A percentile compares a stretch with the other conserved stretches of the same genome.
Conservation (phyloP, 2,329 filamentous ascomycete species). For the Ophiostoma pallidulum region DNA sequence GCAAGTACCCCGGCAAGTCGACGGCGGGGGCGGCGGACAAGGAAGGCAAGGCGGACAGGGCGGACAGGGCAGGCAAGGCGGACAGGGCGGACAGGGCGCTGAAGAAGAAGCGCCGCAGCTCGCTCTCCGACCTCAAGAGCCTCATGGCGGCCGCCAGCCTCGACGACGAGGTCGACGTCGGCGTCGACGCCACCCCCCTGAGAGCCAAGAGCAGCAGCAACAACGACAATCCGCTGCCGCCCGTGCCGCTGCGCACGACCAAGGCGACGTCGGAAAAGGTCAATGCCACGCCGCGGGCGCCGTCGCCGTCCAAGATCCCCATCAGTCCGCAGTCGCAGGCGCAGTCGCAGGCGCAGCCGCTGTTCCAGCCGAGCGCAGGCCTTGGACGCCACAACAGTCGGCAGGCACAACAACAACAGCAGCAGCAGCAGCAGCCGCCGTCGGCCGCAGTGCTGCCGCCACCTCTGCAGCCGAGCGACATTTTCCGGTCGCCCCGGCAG, state of each 20-base stretch:
- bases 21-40: slow-evolving; percentile 16
- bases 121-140: slow-evolving; percentile 68
- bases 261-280: slow-evolving; percentile 47
- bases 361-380: too few species aligned
- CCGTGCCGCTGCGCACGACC: slow-evolving; percentile 43
- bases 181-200: slow-evolving; percentile 9
- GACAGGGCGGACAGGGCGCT: slow-evolving; percentile 28
- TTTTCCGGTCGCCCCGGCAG: slow-evolving; percentile 34
- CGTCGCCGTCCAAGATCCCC: slow-evolving; percentile 42
- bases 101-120: slow-evolving; percentile 80
- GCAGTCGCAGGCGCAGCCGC: slow-evolving; percentile 4
- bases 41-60: slow-evolving; percentile 6
- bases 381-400: too few species aligned
- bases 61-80: background rate
- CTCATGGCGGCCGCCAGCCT: slow-evolving; percentile 55
- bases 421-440: too few species aligned
- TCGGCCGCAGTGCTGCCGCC: too few species aligned
- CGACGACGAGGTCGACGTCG: slow-evolving; percentile 30
- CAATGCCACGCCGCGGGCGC: slow-evolving; percentile 41
- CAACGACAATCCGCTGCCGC: slow-evolving; percentile 24
- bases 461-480: background rate
- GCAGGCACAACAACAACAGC: slow-evolving; percentile 1
- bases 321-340: slow-evolving; percentile 36
- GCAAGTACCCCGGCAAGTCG: background rate
- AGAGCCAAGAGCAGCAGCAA: slow-evolving; percentile 10